phyloP scores from a whole-genome alignment of 2,329 filamentous ascomycete genomes.

The Elsinoe batatas region DNA sequence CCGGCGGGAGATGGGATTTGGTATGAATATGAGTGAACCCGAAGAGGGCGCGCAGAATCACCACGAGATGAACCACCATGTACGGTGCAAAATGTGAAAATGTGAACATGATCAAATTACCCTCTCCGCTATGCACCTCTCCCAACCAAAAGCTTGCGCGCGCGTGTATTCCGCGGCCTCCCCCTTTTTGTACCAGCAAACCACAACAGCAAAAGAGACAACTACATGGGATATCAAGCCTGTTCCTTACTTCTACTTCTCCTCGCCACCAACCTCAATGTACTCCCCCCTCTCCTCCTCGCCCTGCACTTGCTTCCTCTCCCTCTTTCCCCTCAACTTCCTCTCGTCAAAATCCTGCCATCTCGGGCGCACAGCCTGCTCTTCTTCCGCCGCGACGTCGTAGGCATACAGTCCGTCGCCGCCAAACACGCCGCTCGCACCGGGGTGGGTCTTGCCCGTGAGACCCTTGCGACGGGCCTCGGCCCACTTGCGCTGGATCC shows the following conservation, averaged over 20 bases:
- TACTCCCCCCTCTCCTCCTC: conserved; percentile 7
- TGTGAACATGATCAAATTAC: neutral
- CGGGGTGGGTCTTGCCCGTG: conserved; percentile 11
- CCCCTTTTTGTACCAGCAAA: neutral
- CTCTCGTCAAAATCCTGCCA: conserved; percentile 16
- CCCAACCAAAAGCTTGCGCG: too few relatives aligned
- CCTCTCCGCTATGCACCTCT: neutral
- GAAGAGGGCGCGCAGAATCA: too few relatives aligned
- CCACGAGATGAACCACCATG: too few relatives aligned
- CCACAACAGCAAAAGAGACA: neutral
- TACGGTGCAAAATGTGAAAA: too few relatives aligned
- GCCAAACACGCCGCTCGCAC: conserved; percentile 12
- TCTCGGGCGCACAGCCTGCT: conserved; percentile 12
- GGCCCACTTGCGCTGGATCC: conserved; percentile 18
- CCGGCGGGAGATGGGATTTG: too few relatives aligned
- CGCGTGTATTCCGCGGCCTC: neutral
- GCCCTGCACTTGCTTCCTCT: neutral
- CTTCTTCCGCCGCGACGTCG: conserved; percentile 15
- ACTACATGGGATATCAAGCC: neutral
- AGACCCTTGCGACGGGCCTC: conserved; percentile 12
- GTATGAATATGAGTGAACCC: too few relatives aligned
- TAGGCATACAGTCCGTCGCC: conserved; percentile 14
- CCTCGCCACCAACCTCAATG: neutral
- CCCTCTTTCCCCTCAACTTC: neutral
- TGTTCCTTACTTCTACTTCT: neutral